Conservation (phyloP, 768 basidiomycete genomes). For the Russula ochroleuca region DNA sequence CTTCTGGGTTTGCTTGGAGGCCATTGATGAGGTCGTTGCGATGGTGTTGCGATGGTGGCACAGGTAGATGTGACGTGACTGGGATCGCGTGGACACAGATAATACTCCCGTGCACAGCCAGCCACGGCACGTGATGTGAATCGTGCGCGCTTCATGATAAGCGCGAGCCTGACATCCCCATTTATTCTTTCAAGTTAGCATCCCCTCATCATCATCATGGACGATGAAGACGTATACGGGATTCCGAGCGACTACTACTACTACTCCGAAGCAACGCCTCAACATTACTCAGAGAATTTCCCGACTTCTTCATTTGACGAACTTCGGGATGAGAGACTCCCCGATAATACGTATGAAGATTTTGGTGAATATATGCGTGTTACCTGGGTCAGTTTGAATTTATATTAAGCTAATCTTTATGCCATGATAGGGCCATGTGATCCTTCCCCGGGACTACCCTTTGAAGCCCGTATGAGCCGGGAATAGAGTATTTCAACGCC, state of each 20-base stretch:
- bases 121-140: slow-evolving; percentile 26
- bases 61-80: slow-evolving; percentile 3
- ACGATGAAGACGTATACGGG: slow-evolving; percentile 14
- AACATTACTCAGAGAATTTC: not conserved
- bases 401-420: not conserved
- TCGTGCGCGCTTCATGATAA: not conserved
- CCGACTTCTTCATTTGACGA: slow-evolving; percentile 7
- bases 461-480: not conserved
- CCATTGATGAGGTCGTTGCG: slow-evolving; percentile 18
- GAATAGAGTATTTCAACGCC: not conserved
- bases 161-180: not conserved
- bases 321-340: not conserved
- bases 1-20: slow-evolving; percentile 25
- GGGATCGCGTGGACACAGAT: not conserved
- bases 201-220: slow-evolving; percentile 3
- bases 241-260: slow-evolving; percentile 10
- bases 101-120: slow-evolving; percentile 4
- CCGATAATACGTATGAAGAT: not conserved
- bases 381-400: not conserved
- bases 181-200: not conserved
- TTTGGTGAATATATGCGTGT: slow-evolving; percentile 19
- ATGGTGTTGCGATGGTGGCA: slow-evolving; percentile 4
- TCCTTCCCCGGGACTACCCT: not conserved
- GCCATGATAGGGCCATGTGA: not conserved
- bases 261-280: not conserved